phyloP scores from a whole-genome alignment of 2,329 filamentous ascomycete genomes.

The Bipolaris gigantea region DNA sequence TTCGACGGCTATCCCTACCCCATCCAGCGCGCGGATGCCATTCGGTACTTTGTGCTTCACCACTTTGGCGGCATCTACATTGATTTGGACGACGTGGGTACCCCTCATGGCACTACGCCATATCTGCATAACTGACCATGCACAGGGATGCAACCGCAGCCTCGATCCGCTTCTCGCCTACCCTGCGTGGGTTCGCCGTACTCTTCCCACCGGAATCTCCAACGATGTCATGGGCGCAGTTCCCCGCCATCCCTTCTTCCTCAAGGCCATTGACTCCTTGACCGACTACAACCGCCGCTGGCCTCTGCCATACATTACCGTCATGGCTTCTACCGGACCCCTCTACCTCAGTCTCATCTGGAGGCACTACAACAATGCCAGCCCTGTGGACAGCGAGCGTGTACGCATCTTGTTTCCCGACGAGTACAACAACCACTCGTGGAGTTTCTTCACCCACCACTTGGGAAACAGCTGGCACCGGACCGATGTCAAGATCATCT shows the following conservation, averaged over 20 bases:
- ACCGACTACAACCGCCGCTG: conserved; percentile 69
- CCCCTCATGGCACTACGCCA: background rate
- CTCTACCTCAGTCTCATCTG: conserved; percentile 75
- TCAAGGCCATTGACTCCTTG: conserved; percentile 68
- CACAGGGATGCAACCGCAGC: conserved; percentile 66
- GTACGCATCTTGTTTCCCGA: conserved; percentile 70
- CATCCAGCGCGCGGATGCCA: conserved; percentile 76
- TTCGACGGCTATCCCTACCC: conserved; percentile 74
- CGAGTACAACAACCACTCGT: conserved; percentile 68
- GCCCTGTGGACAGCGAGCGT: conserved; percentile 54
- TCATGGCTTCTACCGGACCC: conserved; percentile 78
- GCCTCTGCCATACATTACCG: conserved; percentile 72
- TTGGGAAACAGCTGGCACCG: conserved; percentile 68
- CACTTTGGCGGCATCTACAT: conserved; percentile 81
- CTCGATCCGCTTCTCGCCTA: conserved; percentile 70
- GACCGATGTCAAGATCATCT: conserved; percentile 64
- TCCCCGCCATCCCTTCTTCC: conserved; percentile 74
- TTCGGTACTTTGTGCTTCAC: conserved; percentile 77
- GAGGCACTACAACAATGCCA: conserved; percentile 68
- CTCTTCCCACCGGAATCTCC: conserved; percentile 74
- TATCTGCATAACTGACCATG: conserved; percentile 7
- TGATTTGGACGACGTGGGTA: conserved; percentile 69
- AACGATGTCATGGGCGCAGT: conserved; percentile 80
- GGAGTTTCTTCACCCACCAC: conserved; percentile 73
- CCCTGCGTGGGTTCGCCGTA: conserved; percentile 70